Evolutionary conservation across 768 basidiomycete species (phyloP).

Genomic region (Rhodotorula paludigena): DNA sequence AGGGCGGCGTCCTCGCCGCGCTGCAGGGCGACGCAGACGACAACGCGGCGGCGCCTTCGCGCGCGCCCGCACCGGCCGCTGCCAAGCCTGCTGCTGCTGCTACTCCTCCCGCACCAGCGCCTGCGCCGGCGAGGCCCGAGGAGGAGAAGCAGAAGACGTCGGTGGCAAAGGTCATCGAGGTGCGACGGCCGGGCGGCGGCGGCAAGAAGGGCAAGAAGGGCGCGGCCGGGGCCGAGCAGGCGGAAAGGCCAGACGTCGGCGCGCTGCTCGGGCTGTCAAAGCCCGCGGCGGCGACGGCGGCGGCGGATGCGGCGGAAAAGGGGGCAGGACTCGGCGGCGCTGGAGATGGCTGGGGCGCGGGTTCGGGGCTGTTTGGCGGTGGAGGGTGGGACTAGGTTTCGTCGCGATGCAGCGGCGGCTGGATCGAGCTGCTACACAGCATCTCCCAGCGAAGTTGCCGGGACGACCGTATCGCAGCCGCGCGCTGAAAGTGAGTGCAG

Average conservation of each 20-base stretch:
- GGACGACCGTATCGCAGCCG: no score
- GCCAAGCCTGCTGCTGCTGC: neutral
- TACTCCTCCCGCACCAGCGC: neutral
- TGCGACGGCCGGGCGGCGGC: conserved; percentile 16
- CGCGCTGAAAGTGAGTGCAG: no score
- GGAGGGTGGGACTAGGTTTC: conserved; percentile 19
- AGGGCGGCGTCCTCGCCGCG: conserved; percentile 21
- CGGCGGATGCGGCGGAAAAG: neutral
- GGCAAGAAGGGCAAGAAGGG: conserved; percentile 5
- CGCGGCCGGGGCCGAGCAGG: neutral
- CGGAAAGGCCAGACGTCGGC: conserved; percentile 16
- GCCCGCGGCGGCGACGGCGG: neutral
- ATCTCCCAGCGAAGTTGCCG: no score
- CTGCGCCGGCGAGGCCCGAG: neutral
- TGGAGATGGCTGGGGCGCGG: neutral
- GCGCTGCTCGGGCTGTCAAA: conserved; percentile 21
- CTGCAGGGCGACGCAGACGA: conserved; percentile 14
- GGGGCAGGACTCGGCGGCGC: neutral
- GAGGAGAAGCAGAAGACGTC: conserved; percentile 27
- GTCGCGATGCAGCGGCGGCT: no score
- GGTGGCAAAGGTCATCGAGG: conserved; percentile 34
- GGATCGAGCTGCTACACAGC: no score
- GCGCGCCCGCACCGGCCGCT: neutral
- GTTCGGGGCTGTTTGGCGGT: conserved; percentile 11
- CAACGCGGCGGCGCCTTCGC: neutral